Conservation (phyloP, 176 grass and related monocot species). For the Oryza australiensis region DNA sequence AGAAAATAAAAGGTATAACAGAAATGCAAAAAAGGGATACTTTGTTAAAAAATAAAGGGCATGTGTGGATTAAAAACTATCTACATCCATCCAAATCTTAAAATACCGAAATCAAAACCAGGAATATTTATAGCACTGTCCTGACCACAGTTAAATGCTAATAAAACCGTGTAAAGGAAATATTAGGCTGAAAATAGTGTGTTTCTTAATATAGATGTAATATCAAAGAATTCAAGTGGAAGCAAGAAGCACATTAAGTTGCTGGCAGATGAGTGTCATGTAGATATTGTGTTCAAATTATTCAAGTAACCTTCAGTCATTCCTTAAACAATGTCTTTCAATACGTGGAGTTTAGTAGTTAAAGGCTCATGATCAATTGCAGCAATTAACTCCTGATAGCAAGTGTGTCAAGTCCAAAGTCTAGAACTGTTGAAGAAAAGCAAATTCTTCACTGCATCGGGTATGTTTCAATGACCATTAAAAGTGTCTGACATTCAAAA, state of each 20-base stretch:
- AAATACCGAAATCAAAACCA: not conserved
- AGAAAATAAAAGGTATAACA: not conserved
- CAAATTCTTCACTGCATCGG: slow-evolving; percentile 21
- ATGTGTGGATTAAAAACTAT: not conserved
- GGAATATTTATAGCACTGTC: slow-evolving; percentile 5
- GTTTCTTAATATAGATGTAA: not conserved
- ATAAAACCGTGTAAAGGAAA: slow-evolving; percentile 17
- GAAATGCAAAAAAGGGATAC: not conserved
- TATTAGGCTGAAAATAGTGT: not conserved
- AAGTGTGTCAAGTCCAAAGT: not conserved
- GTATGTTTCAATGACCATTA: slow-evolving; percentile 3
- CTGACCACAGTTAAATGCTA: slow-evolving; percentile 5
- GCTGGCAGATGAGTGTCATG: not conserved
- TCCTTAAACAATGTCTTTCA: slow-evolving; percentile 26
- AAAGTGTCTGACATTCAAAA: not conserved
- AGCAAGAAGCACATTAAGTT: slow-evolving; percentile 24
- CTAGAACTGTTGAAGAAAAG: slow-evolving; percentile 6
- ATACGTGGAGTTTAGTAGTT: slow-evolving; percentile 6
- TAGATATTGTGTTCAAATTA: slow-evolving; percentile 14
- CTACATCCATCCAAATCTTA: not conserved
- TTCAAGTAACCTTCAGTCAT: slow-evolving; percentile 9
- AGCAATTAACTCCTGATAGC: slow-evolving; percentile 12
- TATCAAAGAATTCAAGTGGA: slow-evolving; percentile 7
- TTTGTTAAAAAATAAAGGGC: not conserved
- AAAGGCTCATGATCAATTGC: slow-evolving; percentile 26